phyloP scores from a whole-genome alignment of 2,329 filamentous ascomycete species.

The Scortechinia acanthostroma region DNA sequence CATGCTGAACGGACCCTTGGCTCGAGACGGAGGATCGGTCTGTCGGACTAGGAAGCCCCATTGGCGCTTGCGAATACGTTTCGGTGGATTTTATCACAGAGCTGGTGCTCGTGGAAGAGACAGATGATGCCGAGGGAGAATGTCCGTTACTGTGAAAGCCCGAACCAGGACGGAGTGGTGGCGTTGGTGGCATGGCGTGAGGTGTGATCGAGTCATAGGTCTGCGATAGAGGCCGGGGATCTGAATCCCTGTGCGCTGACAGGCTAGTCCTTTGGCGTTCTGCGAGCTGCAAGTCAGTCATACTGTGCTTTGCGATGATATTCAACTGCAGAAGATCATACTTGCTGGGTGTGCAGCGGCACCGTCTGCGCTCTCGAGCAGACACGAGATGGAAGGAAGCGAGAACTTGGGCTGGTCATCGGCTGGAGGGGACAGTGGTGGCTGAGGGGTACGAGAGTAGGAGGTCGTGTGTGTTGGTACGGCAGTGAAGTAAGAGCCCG shows the following conservation, averaged over 20 bases:
- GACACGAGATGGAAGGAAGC: neutral
- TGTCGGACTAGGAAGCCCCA: neutral
- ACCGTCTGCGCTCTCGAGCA: neutral
- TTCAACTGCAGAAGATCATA: neutral
- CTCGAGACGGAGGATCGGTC: neutral
- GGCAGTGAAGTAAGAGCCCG: neutral
- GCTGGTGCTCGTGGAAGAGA: too few species aligned
- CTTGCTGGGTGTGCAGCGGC: neutral
- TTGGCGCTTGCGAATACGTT: neutral
- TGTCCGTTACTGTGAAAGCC: neutral
- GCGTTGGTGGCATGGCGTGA: neutral
- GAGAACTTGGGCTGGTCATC: neutral
- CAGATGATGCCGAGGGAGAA: neutral
- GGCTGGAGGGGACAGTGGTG: neutral
- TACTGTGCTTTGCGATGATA: neutral
- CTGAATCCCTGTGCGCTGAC: too few species aligned
- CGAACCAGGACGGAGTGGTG: neutral
- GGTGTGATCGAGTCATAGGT: neutral
- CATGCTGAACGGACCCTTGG: neutral
- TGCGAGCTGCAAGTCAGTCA: slow-evolving; percentile 8
- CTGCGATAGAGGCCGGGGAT: neutral
- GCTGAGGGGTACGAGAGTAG: neutral
- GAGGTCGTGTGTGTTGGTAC: neutral
- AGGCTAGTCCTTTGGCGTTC: neutral
- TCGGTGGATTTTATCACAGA: too few species aligned